A percentile compares a stretch with the other conserved stretches of the same genome.
These are phyloP conservation scores for Cyberlindnera veronae DNA, from an alignment of 805 yeast species.

Conservation along the genomic window DNA sequence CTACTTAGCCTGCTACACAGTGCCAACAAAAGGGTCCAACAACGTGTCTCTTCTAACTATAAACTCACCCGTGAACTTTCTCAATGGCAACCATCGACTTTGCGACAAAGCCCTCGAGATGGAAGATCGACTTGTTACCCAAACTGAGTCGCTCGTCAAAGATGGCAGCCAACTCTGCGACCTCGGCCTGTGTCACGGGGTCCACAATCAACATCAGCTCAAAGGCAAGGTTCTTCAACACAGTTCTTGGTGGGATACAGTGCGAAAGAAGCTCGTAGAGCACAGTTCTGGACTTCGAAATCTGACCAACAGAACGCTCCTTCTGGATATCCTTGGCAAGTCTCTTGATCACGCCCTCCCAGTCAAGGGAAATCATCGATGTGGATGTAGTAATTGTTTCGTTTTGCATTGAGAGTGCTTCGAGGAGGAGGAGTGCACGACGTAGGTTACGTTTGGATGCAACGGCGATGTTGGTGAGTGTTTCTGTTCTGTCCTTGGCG, in stretches of 20 bases:
- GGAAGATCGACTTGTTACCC: constrained; percentile 89
- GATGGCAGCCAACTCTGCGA: constrained; percentile 58
- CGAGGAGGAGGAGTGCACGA: constrained; percentile 72
- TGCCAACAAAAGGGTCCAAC: no score
- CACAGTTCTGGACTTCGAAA: constrained; percentile 55
- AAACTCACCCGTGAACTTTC: constrained; percentile 18
- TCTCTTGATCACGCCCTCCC: constrained; percentile 77
- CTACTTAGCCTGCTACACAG: no score
- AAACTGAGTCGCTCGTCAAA: constrained; percentile 84
- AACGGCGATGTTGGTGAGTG: constrained; percentile 50
- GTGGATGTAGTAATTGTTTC: constrained; percentile 47
- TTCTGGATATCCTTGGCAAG: constrained; percentile 57
- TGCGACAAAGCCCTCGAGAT: constrained; percentile 91
- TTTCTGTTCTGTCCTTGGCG: constrained; percentile 37
- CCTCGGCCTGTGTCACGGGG: constrained; percentile 34
- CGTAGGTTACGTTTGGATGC: constrained; percentile 71
- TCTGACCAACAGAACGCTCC: constrained; percentile 59
- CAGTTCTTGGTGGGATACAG: constrained; percentile 86
- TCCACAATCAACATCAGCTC: constrained; percentile 36
- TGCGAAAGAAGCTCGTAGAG: constrained; percentile 86
- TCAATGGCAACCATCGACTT: constrained; percentile 78
- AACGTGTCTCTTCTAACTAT: no score
- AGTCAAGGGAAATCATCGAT: constrained; percentile 70
- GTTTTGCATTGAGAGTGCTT: constrained; percentile 73
- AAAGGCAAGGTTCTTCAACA: constrained; percentile 60